Evolutionary conservation across 2,329 filamentous ascomycete genomes (phyloP), one percentile per base, ranked within the genome.

Genomic region (Exophiala aquamarina): DNA sequence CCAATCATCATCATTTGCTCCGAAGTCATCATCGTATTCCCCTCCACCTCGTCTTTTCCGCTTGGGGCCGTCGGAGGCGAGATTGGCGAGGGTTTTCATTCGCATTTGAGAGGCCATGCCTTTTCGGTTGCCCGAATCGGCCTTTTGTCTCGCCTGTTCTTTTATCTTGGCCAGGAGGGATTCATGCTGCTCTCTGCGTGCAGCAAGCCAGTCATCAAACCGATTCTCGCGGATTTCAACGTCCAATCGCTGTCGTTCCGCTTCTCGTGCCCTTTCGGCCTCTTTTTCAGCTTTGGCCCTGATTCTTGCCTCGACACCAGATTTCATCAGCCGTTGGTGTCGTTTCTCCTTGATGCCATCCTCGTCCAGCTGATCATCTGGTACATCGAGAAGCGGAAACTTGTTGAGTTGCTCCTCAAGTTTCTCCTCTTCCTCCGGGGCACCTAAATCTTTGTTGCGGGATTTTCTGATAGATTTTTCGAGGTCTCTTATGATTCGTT

Each of bases 221-320:
- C 97, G 81, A 49, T 86, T 90, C 57, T 90, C 85, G 31, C 93
- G 83, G 42, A 85, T 83, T 62, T 96, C 89, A 48, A 84, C 81
- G 64, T 98, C 93, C 1, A 87, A 74, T 3, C 90, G 82, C 59
- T 93, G 86, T 58, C 92, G 86, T 64, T 96, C 90, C 35, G 84
- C 89, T 51, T 86, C 66, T 5, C 93, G 81, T 0, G 89, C 89
- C 68, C 89, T 93, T 61, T 97, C 93, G 2, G 85, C 86, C 61
- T 95, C 91, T 67, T 97, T 98, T 65, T 98, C 93, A 0, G 87
- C 87, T 70, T 96, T 97, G 28, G 93, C 91, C n/a, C 93, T 83
- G 18, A 87, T 87, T 13, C 93, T 82, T 3, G 93, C 93, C 55
- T 97, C 93, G 61, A 95, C 85, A 59, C 95, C 96, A 1, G 90